A percentile compares a stretch with the other conserved stretches of the same genome.
phyloP scores from a whole-genome alignment of 768 basidiomycete species.

The Termitomyces sp. region DNA sequence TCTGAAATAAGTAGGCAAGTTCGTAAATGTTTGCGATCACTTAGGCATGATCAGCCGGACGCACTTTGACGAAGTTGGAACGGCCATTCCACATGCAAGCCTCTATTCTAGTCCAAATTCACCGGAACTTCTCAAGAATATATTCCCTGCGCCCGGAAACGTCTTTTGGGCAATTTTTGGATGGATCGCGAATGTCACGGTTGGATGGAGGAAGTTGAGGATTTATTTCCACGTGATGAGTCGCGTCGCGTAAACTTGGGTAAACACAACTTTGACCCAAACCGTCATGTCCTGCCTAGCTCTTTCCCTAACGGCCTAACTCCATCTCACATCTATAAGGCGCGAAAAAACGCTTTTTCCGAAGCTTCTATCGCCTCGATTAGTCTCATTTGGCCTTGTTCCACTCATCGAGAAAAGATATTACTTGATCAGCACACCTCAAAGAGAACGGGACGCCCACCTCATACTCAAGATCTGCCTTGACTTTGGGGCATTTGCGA shows the following conservation, averaged over 20 bases:
- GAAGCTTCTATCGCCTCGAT: neutral
- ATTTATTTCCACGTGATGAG: constrained; percentile 19
- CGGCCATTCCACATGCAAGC: constrained; percentile 17
- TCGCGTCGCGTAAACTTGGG: constrained; percentile 14
- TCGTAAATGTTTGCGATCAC: constrained; percentile 14
- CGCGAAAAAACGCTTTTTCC: neutral
- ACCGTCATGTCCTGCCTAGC: neutral
- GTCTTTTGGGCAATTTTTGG: constrained; percentile 20
- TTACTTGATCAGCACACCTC: neutral
- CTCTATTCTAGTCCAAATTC: constrained; percentile 5
- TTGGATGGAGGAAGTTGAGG: constrained; percentile 26
- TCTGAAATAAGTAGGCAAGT: constrained; percentile 21
- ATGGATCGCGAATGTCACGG: constrained; percentile 30
- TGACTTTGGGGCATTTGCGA: neutral
- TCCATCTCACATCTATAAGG: neutral
- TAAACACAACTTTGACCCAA: constrained; percentile 4
- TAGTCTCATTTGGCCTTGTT: neutral
- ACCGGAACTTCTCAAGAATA: constrained; percentile 5
- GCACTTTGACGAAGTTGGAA: constrained; percentile 31
- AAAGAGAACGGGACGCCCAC: neutral
- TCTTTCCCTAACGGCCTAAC: neutral
- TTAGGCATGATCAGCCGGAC: constrained; percentile 8
- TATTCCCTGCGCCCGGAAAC: constrained; percentile 12
- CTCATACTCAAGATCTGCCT: neutral
- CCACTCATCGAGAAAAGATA: neutral